Percentiles rank a stretch among this genome's conserved stretches.
Conservation (phyloP, 768 basidiomycete genomes). For the Russula ochroleuca region DNA sequence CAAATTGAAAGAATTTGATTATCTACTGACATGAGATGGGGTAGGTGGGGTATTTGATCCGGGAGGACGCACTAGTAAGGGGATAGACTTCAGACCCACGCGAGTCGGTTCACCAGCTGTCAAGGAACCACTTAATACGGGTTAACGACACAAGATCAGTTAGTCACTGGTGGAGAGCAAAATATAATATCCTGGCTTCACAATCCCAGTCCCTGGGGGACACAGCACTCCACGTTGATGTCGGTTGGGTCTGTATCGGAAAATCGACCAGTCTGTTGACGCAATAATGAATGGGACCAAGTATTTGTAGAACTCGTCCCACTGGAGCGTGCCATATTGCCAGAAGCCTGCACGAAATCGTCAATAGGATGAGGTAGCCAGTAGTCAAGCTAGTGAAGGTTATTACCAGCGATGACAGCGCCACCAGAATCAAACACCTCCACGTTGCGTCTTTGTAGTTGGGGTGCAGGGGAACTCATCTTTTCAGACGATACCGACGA, state of each 20-base stretch:
- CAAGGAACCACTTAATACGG: neutral
- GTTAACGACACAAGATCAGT: neutral
- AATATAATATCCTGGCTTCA: constrained; percentile 1
- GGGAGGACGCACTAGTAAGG: neutral
- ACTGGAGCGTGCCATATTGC: constrained; percentile 1
- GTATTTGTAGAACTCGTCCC: constrained; percentile 3
- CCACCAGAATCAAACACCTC: neutral
- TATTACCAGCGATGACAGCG: constrained; percentile 4
- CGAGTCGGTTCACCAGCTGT: neutral
- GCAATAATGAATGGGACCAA: neutral
- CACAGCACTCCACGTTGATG: neutral
- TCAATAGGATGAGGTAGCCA: neutral
- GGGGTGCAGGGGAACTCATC: too few relatives aligned
- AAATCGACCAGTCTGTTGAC: neutral
- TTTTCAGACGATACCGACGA: too few relatives aligned
- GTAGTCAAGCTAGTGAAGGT: too few relatives aligned
- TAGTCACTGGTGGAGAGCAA: neutral
- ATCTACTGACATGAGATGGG: neutral
- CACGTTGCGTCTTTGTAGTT: constrained; percentile 6
- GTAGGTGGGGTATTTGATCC: neutral
- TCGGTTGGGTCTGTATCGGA: neutral
- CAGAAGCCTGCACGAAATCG: neutral
- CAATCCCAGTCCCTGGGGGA: neutral
- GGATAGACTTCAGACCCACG: neutral
- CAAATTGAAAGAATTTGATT: neutral